Conservation (phyloP, 2,329 filamentous ascomycete genomes). For the Sporothrix mexicana region DNA sequence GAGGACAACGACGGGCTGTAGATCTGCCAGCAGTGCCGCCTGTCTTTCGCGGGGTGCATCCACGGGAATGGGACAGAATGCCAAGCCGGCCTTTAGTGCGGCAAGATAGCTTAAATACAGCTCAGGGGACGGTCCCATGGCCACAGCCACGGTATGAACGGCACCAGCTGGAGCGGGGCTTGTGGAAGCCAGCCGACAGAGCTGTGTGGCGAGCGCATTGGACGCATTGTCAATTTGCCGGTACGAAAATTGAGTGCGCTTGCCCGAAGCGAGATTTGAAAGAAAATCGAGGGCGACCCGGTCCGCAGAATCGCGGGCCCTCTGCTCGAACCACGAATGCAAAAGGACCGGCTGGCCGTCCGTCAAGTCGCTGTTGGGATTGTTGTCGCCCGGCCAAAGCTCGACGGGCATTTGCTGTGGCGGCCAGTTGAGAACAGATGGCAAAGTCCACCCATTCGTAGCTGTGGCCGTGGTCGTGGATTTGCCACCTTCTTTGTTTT, state of each 20-base stretch:
- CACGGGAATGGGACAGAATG: slow-evolving; percentile 48
- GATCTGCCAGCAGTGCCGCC: slow-evolving; percentile 39
- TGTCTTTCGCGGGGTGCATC: slow-evolving; percentile 45
- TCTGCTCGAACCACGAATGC: slow-evolving; percentile 20
- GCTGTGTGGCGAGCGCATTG: neutral
- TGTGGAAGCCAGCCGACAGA: neutral
- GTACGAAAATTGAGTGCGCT: neutral
- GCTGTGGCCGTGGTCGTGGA: neutral
- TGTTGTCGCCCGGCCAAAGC: neutral
- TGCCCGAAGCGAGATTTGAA: neutral
- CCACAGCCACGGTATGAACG: slow-evolving; percentile 36
- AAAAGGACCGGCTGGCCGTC: neutral
- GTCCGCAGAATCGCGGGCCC: neutral
- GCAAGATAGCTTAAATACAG: slow-evolving; percentile 48
- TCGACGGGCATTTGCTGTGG: slow-evolving; percentile 7
- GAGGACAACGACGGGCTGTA: neutral
- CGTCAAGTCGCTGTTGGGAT: no score
- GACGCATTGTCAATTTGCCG: neutral
- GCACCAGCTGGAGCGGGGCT: neutral
- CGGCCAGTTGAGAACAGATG: slow-evolving; percentile 33
- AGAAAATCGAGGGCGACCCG: slow-evolving; percentile 2
- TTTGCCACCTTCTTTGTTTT: neutral
- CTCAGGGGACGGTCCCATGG: slow-evolving; percentile 42
- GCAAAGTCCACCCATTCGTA: slow-evolving; percentile 23
- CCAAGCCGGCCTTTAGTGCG: slow-evolving; percentile 46